Evolutionary conservation across 2,329 filamentous ascomycete species (phyloP).

Genomic region (Colletotrichum paranaense): DNA sequence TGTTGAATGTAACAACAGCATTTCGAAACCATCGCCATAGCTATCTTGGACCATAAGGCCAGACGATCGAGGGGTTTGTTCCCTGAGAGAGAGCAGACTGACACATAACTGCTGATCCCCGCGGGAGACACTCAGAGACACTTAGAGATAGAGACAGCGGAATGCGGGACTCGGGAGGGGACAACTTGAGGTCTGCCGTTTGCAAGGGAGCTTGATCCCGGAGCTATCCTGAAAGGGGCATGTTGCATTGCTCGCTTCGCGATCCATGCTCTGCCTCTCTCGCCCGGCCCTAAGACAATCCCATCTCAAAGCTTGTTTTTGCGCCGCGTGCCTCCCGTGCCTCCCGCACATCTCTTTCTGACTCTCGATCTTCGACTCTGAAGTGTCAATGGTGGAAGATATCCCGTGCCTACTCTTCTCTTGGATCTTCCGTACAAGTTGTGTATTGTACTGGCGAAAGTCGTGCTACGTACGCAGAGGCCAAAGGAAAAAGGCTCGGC

Average conservation of each 20-base stretch:
- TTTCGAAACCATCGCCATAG: neutral
- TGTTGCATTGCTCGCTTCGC: conserved; percentile 17
- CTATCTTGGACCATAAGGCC: neutral
- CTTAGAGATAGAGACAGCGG: neutral
- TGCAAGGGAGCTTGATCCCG: conserved; percentile 17
- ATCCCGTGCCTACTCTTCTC: neutral
- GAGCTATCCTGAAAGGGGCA: conserved; percentile 3
- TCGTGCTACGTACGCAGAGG: neutral
- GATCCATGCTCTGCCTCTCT: conserved; percentile 7
- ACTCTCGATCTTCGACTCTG: neutral
- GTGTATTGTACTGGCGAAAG: neutral
- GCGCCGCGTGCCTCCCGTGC: neutral
- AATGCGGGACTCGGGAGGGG: neutral
- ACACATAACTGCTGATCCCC: neutral
- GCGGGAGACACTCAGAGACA: neutral
- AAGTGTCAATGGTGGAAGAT: neutral
- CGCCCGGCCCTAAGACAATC: neutral
- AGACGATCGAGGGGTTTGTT: neutral
- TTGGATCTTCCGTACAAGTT: neutral
- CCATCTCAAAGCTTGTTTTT: neutral
- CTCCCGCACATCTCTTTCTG: neutral
- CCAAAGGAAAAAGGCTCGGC: neutral
- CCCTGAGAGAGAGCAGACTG: neutral
- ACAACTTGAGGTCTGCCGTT: neutral
- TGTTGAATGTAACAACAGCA: neutral